These are phyloP conservation scores for Vinca major DNA, from an alignment of 305 asterid species.

Conservation along the genomic window DNA sequence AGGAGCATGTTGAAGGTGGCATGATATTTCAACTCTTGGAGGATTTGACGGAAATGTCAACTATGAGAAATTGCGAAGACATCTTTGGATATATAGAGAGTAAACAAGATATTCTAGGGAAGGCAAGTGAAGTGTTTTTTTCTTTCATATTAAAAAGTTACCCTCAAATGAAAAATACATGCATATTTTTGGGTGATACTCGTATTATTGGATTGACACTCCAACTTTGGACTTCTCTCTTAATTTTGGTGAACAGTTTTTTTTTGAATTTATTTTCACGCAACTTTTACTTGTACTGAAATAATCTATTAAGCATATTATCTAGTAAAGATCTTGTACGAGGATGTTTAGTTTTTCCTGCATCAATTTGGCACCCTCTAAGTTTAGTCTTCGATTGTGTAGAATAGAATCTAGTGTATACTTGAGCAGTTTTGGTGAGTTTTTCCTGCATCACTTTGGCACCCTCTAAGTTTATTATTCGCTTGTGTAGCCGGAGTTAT, in stretches of 20 bases:
- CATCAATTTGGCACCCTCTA: too few species aligned
- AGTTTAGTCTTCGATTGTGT: too few species aligned
- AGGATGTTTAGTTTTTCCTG: neutral
- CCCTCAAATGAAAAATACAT: neutral
- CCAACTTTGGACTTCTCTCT: neutral
- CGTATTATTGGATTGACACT: neutral
- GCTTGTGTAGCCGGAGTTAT: constrained; percentile 78
- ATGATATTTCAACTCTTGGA: constrained; percentile 96
- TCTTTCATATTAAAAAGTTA: neutral
- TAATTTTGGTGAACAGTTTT: neutral
- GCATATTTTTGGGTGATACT: neutral
- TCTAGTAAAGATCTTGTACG: neutral
- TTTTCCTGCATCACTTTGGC: neutral
- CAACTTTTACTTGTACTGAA: neutral
- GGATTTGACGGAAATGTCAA: constrained; percentile 98
- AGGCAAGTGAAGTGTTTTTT: constrained; percentile 37
- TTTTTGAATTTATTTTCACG: neutral
- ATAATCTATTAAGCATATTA: neutral
- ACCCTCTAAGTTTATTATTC: constrained; percentile 9
- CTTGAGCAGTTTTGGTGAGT: neutral
- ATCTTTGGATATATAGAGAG: constrained; percentile 87
- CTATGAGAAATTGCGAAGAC: constrained; percentile 95
- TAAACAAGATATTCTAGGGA: constrained; percentile 92
- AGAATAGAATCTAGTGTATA: too few species aligned
- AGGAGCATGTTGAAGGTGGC: constrained; percentile 93